These are phyloP conservation scores for Penicillium simplicissimum DNA, from an alignment of 495 filamentous ascomycete species.

Conservation along the genomic window DNA sequence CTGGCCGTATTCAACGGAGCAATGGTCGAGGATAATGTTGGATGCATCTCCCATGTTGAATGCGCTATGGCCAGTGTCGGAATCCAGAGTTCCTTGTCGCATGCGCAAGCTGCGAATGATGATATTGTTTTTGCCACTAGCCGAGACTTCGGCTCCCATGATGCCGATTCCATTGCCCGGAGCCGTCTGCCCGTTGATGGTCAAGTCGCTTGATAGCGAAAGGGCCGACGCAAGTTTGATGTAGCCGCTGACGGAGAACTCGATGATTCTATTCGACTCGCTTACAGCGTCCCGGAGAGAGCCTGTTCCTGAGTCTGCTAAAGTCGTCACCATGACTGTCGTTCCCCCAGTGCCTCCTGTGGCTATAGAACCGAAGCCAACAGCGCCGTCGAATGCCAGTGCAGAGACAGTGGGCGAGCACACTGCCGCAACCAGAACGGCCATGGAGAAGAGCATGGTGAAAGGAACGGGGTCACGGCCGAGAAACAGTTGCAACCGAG, in stretches of 20 bases:
- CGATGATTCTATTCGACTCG: neutral
- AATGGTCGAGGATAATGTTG: slow-evolving; percentile 1
- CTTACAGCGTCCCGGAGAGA: neutral
- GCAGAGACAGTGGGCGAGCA: neutral
- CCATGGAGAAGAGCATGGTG: neutral
- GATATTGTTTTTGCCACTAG: neutral
- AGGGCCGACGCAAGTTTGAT: neutral
- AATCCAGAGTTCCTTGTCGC: neutral
- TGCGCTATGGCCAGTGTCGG: neutral
- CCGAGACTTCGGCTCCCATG: slow-evolving; percentile 2
- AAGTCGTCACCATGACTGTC: neutral
- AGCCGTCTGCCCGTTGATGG: slow-evolving; percentile 1
- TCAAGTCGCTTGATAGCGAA: neutral
- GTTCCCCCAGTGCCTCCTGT: neutral
- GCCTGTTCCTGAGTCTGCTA: slow-evolving; percentile 1
- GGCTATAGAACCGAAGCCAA: neutral
- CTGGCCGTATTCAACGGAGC: neutral
- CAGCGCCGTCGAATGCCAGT: neutral
- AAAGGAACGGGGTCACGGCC: neutral
- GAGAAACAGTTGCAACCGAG: neutral
- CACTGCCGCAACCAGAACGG: neutral
- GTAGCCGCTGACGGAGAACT: neutral
- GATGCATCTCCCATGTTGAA: slow-evolving; percentile 3
- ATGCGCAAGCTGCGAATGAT: slow-evolving; percentile 1
- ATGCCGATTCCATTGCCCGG: slow-evolving; percentile 2